phyloP scores from a whole-genome alignment of 1,284 basidiomycete genomes.

The Cutaneotrichosporon sp. region DNA sequence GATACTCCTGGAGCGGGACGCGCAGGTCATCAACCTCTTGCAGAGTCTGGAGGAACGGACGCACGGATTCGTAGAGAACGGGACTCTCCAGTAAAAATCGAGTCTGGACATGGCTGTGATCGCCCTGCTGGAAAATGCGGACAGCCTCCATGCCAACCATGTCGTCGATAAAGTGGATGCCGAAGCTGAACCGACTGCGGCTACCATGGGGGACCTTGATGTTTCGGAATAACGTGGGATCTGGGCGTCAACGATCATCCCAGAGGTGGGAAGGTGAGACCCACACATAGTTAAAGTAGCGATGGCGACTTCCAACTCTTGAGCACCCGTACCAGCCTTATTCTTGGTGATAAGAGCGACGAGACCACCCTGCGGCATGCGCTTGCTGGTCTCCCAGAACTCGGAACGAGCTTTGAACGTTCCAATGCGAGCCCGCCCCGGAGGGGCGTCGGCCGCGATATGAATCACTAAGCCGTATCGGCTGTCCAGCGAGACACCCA shows the following conservation, averaged over 20 bases:
- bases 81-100: conserved; percentile 60
- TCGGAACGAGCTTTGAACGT: conserved; percentile 37
- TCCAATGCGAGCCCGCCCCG: conserved; percentile 46
- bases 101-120: conserved; percentile 8
- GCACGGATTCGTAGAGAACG: conserved; percentile 62
- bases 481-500: conserved; percentile 54
- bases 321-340: conserved; percentile 21
- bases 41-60: conserved; percentile 64
- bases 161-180: conserved; percentile 60
- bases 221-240: background rate
- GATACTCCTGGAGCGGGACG: conserved; percentile 60
- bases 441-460: conserved; percentile 56
- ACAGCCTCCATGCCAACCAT: conserved; percentile 52
- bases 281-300: conserved; percentile 18
- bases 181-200: conserved; percentile 35
- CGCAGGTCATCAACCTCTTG: conserved; percentile 56
- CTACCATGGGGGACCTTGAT: background rate
- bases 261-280: background rate
- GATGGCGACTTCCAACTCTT: conserved; percentile 9
- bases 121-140: background rate
- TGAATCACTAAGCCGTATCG: conserved; percentile 58
- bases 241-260: background rate
- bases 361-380: conserved; percentile 61
- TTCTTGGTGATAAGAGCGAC: conserved; percentile 59
- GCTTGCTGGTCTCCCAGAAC: conserved; percentile 62